Percentiles rank a stretch among this genome's conserved stretches.
Evolutionary conservation across 768 basidiomycete species (phyloP).

Genomic region (Xerocomus brunneocitrinus): DNA sequence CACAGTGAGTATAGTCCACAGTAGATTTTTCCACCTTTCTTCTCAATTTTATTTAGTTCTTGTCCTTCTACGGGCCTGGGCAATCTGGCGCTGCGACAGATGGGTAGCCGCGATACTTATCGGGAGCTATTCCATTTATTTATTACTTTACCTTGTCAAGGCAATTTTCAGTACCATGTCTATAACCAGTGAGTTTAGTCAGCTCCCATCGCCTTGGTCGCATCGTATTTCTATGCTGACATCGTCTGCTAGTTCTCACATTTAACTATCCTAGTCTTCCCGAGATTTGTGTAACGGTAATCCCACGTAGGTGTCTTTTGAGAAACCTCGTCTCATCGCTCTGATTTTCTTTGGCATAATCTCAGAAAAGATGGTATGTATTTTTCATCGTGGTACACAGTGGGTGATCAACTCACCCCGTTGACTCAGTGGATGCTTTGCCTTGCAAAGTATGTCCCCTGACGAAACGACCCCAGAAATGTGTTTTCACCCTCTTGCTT

Average conservation of each 20-base stretch:
- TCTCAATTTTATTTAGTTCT: conserved; percentile 5
- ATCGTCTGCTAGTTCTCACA: neutral
- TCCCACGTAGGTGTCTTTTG: conserved; percentile 4
- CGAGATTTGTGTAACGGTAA: neutral
- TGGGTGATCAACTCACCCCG: neutral
- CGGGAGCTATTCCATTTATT: conserved; percentile 4
- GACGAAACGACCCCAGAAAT: neutral
- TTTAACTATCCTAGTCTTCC: neutral
- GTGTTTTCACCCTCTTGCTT: neutral
- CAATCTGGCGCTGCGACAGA: conserved; percentile 15
- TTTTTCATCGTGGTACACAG: neutral
- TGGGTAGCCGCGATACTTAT: neutral
- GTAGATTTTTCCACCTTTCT: neutral
- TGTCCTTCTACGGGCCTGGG: conserved; percentile 17
- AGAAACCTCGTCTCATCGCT: neutral
- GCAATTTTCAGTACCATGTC: neutral
- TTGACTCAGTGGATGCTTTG: conserved; percentile 3
- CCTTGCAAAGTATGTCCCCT: conserved; percentile 2
- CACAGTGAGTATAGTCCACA: conserved; percentile 7
- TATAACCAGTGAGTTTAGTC: neutral
- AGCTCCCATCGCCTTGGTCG: neutral
- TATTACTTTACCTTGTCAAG: neutral
- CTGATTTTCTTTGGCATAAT: neutral
- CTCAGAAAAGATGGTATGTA: neutral
- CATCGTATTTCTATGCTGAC: no score